Conservation (phyloP, 768 basidiomycete genomes). For the Pulveroboletus sp. region DNA sequence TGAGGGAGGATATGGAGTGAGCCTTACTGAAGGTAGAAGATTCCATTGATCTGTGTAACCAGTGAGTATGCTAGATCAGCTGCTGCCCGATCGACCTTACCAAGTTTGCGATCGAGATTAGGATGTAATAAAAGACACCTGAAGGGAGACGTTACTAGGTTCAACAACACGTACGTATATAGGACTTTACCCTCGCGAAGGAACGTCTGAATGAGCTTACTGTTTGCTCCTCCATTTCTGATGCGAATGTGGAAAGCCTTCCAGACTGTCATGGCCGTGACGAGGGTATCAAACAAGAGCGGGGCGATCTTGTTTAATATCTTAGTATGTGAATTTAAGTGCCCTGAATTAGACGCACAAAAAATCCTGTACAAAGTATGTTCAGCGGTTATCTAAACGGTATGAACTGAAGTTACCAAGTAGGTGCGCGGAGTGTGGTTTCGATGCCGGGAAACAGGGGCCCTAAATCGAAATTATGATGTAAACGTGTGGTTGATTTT, state of each 20-base stretch:
- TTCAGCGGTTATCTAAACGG: constrained; percentile 2
- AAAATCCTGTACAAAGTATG: constrained; percentile 41
- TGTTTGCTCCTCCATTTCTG: constrained; percentile 70
- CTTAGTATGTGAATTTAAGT: constrained; percentile 3
- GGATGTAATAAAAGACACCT: constrained; percentile 78
- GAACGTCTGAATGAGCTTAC: constrained; percentile 78
- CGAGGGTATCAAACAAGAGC: constrained; percentile 73
- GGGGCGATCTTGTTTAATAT: constrained; percentile 60
- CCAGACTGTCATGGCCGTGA: constrained; percentile 76
- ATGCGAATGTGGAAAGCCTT: constrained; percentile 75
- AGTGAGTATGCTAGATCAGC: constrained; percentile 1
- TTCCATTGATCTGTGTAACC: constrained; percentile 57
- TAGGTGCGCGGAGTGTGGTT: constrained; percentile 78
- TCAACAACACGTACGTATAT: neutral
- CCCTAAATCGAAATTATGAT: constrained; percentile 40
- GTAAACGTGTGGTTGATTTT: neutral
- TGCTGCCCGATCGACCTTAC: constrained; percentile 24
- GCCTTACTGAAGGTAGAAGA: constrained; percentile 78
- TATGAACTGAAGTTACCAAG: constrained; percentile 46
- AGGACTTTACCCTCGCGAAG: constrained; percentile 61
- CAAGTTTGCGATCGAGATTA: constrained; percentile 84
- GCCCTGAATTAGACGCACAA: constrained; percentile 37
- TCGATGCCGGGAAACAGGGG: constrained; percentile 77
- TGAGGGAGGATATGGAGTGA: neutral
- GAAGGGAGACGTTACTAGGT: neutral